A percentile compares a stretch with the other conserved stretches of the same genome.
These are phyloP conservation scores for Wickerhamomyces ciferrii DNA, from an alignment of 805 yeast genomes.

Conservation along the genomic window DNA sequence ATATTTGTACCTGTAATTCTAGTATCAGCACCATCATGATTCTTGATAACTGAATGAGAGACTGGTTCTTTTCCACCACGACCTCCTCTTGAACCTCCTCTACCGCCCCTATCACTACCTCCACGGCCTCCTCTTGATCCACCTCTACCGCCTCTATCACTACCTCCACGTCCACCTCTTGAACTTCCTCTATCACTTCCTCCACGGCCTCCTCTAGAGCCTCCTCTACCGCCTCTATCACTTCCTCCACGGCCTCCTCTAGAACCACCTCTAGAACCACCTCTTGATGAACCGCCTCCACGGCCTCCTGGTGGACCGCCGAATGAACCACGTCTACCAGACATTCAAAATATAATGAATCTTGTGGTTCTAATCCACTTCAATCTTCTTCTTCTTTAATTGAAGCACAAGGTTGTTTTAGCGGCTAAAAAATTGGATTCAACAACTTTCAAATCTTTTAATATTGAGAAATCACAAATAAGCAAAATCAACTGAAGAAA, in stretches of 20 bases:
- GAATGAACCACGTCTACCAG: not conserved
- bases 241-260: not conserved
- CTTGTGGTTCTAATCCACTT: no score
- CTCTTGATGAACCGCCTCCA: not conserved
- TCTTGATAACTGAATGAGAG: no score
- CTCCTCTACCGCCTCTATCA: not conserved
- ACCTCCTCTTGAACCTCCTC: not conserved
- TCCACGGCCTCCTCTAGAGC: not conserved
- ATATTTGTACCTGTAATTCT: slow-evolving; percentile 1
- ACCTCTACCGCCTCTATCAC: not conserved
- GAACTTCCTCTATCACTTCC: not conserved
- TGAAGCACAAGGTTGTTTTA: no score
- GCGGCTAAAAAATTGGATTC: no score
- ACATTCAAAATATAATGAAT: not conserved
- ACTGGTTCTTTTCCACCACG: not conserved
- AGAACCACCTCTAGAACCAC: not conserved
- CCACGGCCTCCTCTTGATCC: not conserved
- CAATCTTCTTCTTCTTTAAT: no score
- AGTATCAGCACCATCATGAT: not conserved
- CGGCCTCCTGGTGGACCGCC: not conserved
- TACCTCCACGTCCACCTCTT: not conserved
- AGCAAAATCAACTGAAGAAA: no score
- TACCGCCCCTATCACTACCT: not conserved
- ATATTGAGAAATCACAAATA: no score
- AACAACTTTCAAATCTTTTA: no score